A percentile compares a stretch with the other conserved stretches of the same genome.
Evolutionary conservation across 257 asterid species (phyloP).

Genomic region (Lavandula angustifolia): DNA sequence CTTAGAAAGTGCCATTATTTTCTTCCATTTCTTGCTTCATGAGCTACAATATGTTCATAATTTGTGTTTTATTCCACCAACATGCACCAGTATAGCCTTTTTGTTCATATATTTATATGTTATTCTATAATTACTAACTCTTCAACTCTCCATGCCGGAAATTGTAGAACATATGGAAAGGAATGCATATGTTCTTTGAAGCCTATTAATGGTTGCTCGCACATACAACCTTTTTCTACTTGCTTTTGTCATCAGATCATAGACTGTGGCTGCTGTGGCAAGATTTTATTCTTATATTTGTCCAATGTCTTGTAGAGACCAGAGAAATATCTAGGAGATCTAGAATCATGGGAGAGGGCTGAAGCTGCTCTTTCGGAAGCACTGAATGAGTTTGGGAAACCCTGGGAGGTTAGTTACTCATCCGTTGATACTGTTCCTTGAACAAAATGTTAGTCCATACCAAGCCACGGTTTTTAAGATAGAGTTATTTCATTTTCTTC

Average conservation of each 20-base stretch:
- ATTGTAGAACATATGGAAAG: conserved; percentile 10
- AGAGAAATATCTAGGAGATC: conserved; percentile 84
- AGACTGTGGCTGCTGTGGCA: conserved; percentile 21
- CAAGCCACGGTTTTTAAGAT: neutral
- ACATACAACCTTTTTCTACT: conserved; percentile 9
- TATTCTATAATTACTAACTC: neutral
- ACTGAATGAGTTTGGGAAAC: conserved; percentile 81
- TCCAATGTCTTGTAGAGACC: conserved; percentile 69
- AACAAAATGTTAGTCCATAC: neutral
- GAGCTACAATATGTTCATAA: neutral
- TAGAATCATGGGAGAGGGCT: conserved; percentile 80
- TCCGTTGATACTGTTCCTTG: conserved; percentile 12
- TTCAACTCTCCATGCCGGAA: neutral
- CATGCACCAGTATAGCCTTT: neutral
- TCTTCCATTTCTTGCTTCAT: neutral
- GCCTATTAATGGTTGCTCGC: conserved; percentile 6
- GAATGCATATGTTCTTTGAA: conserved; percentile 1
- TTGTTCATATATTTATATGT: neutral
- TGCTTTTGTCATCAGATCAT: conserved; percentile 21
- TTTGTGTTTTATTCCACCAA: conserved; percentile 3
- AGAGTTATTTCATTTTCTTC: conserved; percentile 6
- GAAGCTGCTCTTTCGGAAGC: conserved; percentile 93
- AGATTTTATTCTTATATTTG: conserved; percentile 8
- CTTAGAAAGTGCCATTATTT: conserved; percentile 17
- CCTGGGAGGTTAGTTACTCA: conserved; percentile 80